Percentiles rank a stretch among this genome's conserved stretches.
Evolutionary conservation across 2,329 filamentous ascomycete species (phyloP).

Genomic region (Tympanopsis confertula): DNA sequence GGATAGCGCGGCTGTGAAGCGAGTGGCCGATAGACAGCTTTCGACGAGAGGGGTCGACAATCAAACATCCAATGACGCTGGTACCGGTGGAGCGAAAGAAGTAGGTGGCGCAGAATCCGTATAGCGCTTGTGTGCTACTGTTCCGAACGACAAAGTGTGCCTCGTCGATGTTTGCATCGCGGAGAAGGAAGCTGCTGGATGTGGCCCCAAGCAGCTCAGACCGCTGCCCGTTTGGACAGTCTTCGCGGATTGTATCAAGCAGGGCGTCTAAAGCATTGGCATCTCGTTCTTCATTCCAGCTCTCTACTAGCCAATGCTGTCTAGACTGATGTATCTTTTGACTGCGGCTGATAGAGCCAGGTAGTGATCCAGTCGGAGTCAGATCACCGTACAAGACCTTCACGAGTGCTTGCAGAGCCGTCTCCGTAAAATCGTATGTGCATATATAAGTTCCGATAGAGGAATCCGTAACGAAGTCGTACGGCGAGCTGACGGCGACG

Average conservation of each 20-base stretch:
- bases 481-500: conserved; percentile 86
- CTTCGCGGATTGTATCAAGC: conserved; percentile 57
- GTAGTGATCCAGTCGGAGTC: conserved; percentile 44
- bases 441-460: conserved; percentile 86
- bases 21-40: conserved; percentile 86
- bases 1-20: conserved; percentile 73
- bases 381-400: conserved; percentile 73
- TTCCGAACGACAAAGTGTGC: conserved; percentile 87
- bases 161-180: conserved; percentile 61
- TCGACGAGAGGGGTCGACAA: conserved; percentile 76
- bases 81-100: conserved; percentile 51
- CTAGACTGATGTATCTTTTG: conserved; percentile 80
- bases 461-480: conserved; percentile 90
- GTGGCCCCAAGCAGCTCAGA: conserved; percentile 59
- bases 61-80: conserved; percentile 72
- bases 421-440: conserved; percentile 93
- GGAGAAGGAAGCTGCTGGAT: conserved; percentile 66
- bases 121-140: conserved; percentile 79
- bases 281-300: conserved; percentile 73
- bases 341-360: conserved; percentile 72
- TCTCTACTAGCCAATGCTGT: conserved; percentile 89
- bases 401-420: conserved; percentile 73
- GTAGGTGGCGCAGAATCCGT: conserved; percentile 87
- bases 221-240: conserved; percentile 51
- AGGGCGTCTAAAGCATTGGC: conserved; percentile 63